phyloP scores from a whole-genome alignment of 1,139 yeast genomes.

The Yamadazyma diddensiae region DNA sequence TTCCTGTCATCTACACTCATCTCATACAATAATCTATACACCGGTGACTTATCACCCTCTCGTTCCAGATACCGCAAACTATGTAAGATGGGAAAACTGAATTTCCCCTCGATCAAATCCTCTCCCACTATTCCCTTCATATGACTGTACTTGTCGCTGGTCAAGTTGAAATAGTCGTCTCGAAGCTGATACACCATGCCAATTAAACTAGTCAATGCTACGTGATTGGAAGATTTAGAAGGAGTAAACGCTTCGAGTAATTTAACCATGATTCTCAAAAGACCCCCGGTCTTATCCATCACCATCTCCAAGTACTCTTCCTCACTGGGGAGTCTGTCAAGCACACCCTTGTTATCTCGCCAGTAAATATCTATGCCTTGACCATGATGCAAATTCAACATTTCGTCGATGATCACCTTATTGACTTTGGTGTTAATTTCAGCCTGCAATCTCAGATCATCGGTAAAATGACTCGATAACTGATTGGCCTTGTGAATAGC shows the following conservation, averaged over 20 bases:
- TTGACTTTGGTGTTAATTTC: slow-evolving; percentile 14
- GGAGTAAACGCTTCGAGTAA: slow-evolving; percentile 46
- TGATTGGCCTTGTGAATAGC: slow-evolving; percentile 53
- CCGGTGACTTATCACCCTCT: slow-evolving; percentile 21
- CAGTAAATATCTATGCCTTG: slow-evolving; percentile 88
- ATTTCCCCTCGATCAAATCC: slow-evolving; percentile 85
- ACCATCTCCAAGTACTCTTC: slow-evolving; percentile 77
- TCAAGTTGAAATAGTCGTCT: slow-evolving; percentile 74
- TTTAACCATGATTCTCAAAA: slow-evolving; percentile 69
- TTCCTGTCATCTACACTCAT: slow-evolving; percentile 19
- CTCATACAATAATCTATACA: slow-evolving; percentile 22
- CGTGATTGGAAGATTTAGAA: slow-evolving; percentile 22
- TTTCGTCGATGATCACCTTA: slow-evolving; percentile 58
- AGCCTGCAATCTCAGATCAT: slow-evolving; percentile 9
- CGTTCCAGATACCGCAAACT: slow-evolving; percentile 25
- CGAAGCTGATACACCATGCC: slow-evolving; percentile 82
- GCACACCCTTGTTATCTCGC: slow-evolving; percentile 51
- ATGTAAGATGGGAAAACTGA: slow-evolving; percentile 80
- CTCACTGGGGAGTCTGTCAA: slow-evolving; percentile 56
- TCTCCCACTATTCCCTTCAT: slow-evolving; percentile 79
- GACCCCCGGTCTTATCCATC: slow-evolving; percentile 84
- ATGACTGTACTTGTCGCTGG: slow-evolving; percentile 47
- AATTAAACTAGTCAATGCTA: slow-evolving; percentile 69
- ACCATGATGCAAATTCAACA: slow-evolving; percentile 79
- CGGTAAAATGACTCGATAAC: slow-evolving; percentile 17